A percentile compares a stretch with the other conserved stretches of the same genome.
phyloP scores from a whole-genome alignment of 129 eudicot genomes.

The sunflower (Helianthus annuus) region HanXRQr2.0-SUNRISE NC_035435.2:1160328-1160827 shows the following conservation, averaged over 20 bases:
- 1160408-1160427: conserved; percentile 78
- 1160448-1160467: conserved; percentile 83
- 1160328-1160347: conserved; percentile 79
- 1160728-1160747: conserved; percentile 60
- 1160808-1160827: conserved; percentile 71
- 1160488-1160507: conserved; percentile 80
- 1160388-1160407: conserved; percentile 96
- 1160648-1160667: conserved; percentile 62
- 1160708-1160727: conserved; percentile 49
- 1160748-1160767: conserved; percentile 61
- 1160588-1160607: conserved; percentile 62
- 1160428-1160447: conserved; percentile 63
- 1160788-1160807: conserved; percentile 92
- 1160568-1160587: conserved; percentile 62
- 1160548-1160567: conserved; percentile 59
- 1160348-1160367: conserved; percentile 81
- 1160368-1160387: conserved; percentile 98
- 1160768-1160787: conserved; percentile 78
- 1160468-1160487: conserved; percentile 86
- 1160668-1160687: conserved; percentile 41
- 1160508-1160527: conserved; percentile 76
- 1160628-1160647: conserved; percentile 75
- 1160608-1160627: conserved; percentile 91
- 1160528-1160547: conserved; percentile 54
- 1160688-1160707: conserved; percentile 40